Conservation (phyloP, 2,329 filamentous ascomycete genomes). For the Cryphonectria carpinicola region DNA sequence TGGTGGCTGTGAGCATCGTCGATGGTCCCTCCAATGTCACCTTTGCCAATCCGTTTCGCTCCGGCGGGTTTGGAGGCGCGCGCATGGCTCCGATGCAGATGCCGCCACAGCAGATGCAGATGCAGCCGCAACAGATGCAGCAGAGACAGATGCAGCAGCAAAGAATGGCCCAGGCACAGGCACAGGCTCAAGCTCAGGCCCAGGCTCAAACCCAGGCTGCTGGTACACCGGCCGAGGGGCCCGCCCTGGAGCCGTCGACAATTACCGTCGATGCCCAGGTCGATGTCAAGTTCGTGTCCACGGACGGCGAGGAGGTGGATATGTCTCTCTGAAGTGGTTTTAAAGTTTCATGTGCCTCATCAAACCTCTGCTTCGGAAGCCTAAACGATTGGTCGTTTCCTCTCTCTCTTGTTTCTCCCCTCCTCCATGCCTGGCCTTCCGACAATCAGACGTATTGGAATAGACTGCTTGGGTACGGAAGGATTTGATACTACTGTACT, state of each 20-base stretch:
- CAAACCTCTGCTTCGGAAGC: background rate
- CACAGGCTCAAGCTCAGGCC: background rate
- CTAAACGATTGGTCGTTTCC: background rate
- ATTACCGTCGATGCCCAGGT: slow-evolving; percentile 30
- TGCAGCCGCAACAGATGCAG: slow-evolving; percentile 7
- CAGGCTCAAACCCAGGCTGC: background rate
- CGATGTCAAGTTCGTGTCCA: slow-evolving; percentile 30
- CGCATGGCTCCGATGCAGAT: background rate
- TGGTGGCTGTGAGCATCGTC: slow-evolving; percentile 30
- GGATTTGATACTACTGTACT: no score
- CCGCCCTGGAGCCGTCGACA: slow-evolving; percentile 29
- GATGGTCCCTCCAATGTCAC: slow-evolving; percentile 25
- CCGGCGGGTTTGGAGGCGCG: background rate
- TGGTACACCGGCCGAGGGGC: slow-evolving; percentile 17
- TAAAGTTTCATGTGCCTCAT: background rate
- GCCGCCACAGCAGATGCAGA: background rate
- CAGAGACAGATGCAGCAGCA: background rate
- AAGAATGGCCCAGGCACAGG: background rate
- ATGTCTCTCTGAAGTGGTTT: background rate
- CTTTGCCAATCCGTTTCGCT: background rate
- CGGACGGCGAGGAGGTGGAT: slow-evolving; percentile 12
- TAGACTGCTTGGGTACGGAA: no score
- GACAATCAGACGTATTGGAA: background rate
- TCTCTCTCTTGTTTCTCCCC: background rate
- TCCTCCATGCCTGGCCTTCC: no score